Conservation (phyloP, 805 yeast genomes). For the Tetrapisispora phaffii region DNA sequence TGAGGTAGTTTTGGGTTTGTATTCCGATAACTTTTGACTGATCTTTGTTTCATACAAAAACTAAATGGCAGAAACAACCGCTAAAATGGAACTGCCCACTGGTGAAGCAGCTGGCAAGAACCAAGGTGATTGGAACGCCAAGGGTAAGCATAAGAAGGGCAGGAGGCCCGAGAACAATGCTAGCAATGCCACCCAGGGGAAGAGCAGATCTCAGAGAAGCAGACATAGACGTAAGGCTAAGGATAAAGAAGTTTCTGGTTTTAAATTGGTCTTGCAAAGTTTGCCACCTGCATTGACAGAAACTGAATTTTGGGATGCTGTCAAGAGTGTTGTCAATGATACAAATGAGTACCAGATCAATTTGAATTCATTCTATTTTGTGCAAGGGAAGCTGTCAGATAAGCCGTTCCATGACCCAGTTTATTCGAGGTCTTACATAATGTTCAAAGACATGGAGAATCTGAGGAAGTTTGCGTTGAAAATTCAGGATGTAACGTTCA, state of each 20-base stretch:
- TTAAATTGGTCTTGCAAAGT: conserved; percentile 32
- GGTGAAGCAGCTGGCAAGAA: not conserved
- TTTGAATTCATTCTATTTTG: conserved; percentile 22
- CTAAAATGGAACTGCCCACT: not conserved
- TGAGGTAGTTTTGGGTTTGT: too few species aligned
- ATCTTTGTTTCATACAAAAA: too few species aligned
- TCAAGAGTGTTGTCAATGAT: conserved; percentile 12
- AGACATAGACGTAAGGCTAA: not conserved
- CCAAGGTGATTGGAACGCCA: not conserved
- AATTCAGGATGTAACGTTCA: conserved; percentile 24
- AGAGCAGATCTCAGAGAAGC: not conserved
- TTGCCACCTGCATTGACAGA: conserved; percentile 36
- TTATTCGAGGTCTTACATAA: conserved; percentile 36
- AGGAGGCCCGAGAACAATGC: not conserved
- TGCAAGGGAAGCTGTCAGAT: conserved; percentile 23
- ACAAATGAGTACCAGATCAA: conserved; percentile 22
- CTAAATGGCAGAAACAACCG: not conserved
- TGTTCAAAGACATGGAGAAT: conserved; percentile 26
- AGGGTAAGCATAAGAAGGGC: not conserved
- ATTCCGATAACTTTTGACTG: too few species aligned
- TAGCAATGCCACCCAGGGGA: not conserved
- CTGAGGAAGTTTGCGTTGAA: conserved; percentile 27
- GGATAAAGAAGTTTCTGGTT: not conserved
- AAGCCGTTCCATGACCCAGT: conserved; percentile 31
- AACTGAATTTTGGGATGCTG: conserved; percentile 26